Conservation (phyloP, 2,329 filamentous ascomycete species). For the Fusarium annulatum region DNA sequence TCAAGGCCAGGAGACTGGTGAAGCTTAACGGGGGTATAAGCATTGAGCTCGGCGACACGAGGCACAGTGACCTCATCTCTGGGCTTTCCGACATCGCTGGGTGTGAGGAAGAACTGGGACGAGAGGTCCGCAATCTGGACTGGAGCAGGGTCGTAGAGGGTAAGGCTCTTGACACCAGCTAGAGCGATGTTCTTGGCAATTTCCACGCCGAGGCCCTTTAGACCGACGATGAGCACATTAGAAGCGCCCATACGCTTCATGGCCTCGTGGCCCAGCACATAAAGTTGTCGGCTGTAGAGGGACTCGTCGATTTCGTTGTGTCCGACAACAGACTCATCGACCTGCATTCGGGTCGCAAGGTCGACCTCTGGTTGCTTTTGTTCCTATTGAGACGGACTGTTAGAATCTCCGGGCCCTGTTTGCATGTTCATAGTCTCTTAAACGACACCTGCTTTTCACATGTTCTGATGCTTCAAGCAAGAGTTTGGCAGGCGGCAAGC, state of each 20-base stretch:
- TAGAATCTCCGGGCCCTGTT: background rate
- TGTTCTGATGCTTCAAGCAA: background rate
- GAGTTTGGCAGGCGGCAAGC: background rate
- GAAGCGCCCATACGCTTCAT: conserved; percentile 99
- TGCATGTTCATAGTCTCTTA: background rate
- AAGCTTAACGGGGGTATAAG: conserved; percentile 90
- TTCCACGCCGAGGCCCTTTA: conserved; percentile 95
- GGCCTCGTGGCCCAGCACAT: conserved; percentile 78
- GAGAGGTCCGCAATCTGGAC: conserved; percentile 90
- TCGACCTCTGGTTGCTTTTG: conserved; percentile 68
- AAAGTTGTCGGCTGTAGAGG: conserved; percentile 79
- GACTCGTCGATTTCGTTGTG: conserved; percentile 75
- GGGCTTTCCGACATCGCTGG: conserved; percentile 90
- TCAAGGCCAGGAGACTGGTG: conserved; percentile 75
- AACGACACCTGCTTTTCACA: conserved; percentile 3
- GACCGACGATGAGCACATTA: conserved; percentile 89
- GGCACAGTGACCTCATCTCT: conserved; percentile 88
- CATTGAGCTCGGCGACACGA: conserved; percentile 92
- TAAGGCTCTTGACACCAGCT: conserved; percentile 96
- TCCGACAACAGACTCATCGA: conserved; percentile 68
- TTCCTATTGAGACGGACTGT: conserved; percentile 51
- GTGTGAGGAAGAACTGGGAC: conserved; percentile 94
- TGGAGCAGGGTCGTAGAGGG: conserved; percentile 88
- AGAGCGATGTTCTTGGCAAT: conserved; percentile 99
- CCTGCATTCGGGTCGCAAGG: conserved; percentile 73